phyloP scores from a whole-genome alignment of 306 rosid species.

The Dalbergia cultrata region DNA sequence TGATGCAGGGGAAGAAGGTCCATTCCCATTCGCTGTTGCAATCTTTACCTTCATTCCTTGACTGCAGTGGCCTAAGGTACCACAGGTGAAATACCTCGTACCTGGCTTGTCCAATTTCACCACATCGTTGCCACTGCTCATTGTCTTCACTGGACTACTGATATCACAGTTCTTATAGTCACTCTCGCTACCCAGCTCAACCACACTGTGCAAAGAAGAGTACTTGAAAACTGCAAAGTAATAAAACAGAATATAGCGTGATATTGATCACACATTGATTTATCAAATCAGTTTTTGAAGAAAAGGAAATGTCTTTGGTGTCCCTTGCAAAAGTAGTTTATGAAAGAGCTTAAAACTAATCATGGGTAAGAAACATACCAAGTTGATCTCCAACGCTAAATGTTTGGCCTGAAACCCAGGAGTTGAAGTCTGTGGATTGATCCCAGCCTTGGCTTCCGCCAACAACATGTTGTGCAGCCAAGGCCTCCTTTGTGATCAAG shows the following conservation, averaged over 20 bases:
- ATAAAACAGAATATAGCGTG: background rate
- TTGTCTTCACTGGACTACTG: slow-evolving; percentile 58
- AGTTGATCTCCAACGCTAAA: slow-evolving; percentile 90
- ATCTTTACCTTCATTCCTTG: slow-evolving; percentile 93
- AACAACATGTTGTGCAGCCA: slow-evolving; percentile 69
- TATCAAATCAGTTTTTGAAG: background rate
- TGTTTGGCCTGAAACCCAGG: slow-evolving; percentile 77
- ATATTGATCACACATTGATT: slow-evolving; percentile 3
- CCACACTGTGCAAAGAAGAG: slow-evolving; percentile 54
- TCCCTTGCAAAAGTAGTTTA: background rate
- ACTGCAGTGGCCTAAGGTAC: slow-evolving; percentile 80
- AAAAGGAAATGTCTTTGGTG: background rate
- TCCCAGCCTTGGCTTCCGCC: slow-evolving; percentile 98
- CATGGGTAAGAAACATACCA: slow-evolving; percentile 55
- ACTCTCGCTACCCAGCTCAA: slow-evolving; percentile 59
- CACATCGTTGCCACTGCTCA: slow-evolving; percentile 65
- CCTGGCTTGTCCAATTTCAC: slow-evolving; percentile 55
- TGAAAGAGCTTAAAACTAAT: background rate
- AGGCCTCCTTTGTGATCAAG: slow-evolving; percentile 52
- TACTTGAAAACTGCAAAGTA: slow-evolving; percentile 80
- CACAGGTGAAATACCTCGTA: slow-evolving; percentile 52
- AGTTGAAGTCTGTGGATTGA: slow-evolving; percentile 69
- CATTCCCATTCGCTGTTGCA: slow-evolving; percentile 49
- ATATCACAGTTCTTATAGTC: slow-evolving; percentile 76
- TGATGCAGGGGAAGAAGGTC: slow-evolving; percentile 59